Percentiles rank a stretch among this genome's conserved stretches.
Evolutionary conservation across 2,329 filamentous ascomycete species (phyloP).

Genomic region (Dactylellina leptospora): DNA sequence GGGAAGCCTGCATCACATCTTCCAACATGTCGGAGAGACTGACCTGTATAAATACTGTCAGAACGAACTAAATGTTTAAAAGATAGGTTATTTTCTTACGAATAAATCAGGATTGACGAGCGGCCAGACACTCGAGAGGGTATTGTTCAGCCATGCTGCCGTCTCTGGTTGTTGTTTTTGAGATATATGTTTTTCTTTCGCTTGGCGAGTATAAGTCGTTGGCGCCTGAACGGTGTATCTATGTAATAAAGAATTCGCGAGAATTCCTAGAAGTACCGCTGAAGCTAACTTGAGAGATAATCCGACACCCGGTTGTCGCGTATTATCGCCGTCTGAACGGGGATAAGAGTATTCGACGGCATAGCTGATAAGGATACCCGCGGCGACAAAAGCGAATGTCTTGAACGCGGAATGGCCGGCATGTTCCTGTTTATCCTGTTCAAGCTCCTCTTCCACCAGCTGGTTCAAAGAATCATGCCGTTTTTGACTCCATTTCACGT

Average conservation of each 20-base stretch:
- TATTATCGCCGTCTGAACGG: background rate
- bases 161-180: constrained; percentile 67
- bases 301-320: background rate
- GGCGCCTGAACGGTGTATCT: background rate
- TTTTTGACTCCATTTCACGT: constrained; percentile 61
- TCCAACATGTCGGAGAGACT: constrained; percentile 72
- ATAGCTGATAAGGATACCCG: constrained; percentile 2
- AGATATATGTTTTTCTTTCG: constrained; percentile 16
- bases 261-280: background rate
- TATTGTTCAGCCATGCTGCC: constrained; percentile 75
- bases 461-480: constrained; percentile 64
- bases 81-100: constrained; percentile 62
- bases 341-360: background rate
- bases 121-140: constrained; percentile 75
- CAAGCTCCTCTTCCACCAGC: constrained; percentile 63
- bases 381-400: background rate
- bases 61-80: constrained; percentile 59
- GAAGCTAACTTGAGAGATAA: constrained; percentile 4
- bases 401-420: constrained; percentile 37
- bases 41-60: background rate
- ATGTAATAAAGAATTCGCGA: constrained; percentile 43
- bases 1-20: constrained; percentile 80
- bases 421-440: constrained; percentile 61
- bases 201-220: constrained; percentile 53
- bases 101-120: constrained; percentile 80